phyloP scores from a whole-genome alignment of 2,329 filamentous ascomycete genomes.

The Sclerotinia subarctica region DNA sequence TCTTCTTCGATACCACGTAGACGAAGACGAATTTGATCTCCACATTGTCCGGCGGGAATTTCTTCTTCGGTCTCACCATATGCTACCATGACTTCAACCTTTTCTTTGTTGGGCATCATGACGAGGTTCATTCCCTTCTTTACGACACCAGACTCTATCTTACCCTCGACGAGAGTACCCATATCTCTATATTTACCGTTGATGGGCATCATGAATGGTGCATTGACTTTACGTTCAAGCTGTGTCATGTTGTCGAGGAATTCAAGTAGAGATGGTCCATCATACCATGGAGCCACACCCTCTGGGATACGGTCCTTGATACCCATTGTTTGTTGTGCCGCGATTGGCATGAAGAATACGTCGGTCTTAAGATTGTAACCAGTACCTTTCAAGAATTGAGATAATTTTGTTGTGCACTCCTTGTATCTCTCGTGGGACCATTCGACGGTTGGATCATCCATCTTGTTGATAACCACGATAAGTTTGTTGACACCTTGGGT shows the following conservation, averaged over 20 bases:
- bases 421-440: constrained; percentile 93
- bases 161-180: constrained; percentile 96
- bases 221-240: constrained; percentile 92
- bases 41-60: constrained; percentile 74
- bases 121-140: constrained; percentile 83
- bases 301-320: constrained; percentile 86
- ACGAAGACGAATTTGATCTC: constrained; percentile 90
- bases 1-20: constrained; percentile 96
- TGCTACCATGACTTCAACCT: constrained; percentile 75
- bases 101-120: constrained; percentile 94
- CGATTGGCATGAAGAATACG: constrained; percentile 93
- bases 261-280: constrained; percentile 87
- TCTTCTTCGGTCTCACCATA: constrained; percentile 98
- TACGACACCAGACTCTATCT: constrained; percentile 90
- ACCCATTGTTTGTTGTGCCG: constrained; percentile 78
- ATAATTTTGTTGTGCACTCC: constrained; percentile 87
- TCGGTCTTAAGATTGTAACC: constrained; percentile 95
- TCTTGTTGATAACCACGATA: constrained; percentile 95
- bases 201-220: constrained; percentile 99
- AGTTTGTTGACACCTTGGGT: constrained; percentile 98
- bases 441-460: constrained; percentile 95
- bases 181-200: constrained; percentile 96
- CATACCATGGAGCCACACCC: constrained; percentile 75
- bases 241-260: constrained; percentile 93
- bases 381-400: constrained; percentile 82